Evolutionary conservation across 2,329 filamentous ascomycete genomes (phyloP), one percentile per base, ranked within the genome.

Genomic region (Aspergillus sp.): DNA sequence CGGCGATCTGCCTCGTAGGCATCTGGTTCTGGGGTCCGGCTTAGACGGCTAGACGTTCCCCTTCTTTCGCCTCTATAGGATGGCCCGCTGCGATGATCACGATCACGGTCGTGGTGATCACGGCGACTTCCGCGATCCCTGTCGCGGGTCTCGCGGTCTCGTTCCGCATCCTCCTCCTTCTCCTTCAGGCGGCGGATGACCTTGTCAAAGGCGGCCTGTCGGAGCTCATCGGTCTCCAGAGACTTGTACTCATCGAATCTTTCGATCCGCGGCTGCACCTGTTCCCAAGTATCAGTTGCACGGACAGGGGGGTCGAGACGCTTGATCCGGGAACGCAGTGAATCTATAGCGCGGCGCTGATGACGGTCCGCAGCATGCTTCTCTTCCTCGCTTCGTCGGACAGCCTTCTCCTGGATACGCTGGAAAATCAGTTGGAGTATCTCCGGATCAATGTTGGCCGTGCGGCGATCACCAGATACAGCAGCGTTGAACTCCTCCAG

Each of bases 1-100:
- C 92, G 90, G 66, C 95, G 88, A 74, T 99, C 95, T 62, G 93
- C 95, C 78, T 98, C 95, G 76, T 99, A 99, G 19, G 91, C 87
- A 79, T 99, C 93, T 60, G 87, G 86, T 76, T 98, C 95, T n/a
- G 92, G 93, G 69, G 90, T 93, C 70, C 92, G 91, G 73, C 91
- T 96, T 69, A 87, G 86, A 69, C 91, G 84, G 66, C 80, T 80
- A 45, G 76, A 73, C 25, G 72, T 72, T 55, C 76, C 74, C 49
- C 74, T 70, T 60, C 76, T 70, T 47, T 78, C 76, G 55, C 76
- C 76, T 50, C 75, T 71, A 36, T 74, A 71, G 25, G 69, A 67
- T 51, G 21, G 19, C 30, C 75, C 72, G 59, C 78, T 79, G 53
- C 79, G 87, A 70, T 84, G 82, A 17, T 67, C 87, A 70, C 89